Evolutionary conservation across 2,329 filamentous ascomycete species (phyloP), one percentile per base, ranked within the genome.

Genomic region (Decorospora gaudefroyi): DNA sequence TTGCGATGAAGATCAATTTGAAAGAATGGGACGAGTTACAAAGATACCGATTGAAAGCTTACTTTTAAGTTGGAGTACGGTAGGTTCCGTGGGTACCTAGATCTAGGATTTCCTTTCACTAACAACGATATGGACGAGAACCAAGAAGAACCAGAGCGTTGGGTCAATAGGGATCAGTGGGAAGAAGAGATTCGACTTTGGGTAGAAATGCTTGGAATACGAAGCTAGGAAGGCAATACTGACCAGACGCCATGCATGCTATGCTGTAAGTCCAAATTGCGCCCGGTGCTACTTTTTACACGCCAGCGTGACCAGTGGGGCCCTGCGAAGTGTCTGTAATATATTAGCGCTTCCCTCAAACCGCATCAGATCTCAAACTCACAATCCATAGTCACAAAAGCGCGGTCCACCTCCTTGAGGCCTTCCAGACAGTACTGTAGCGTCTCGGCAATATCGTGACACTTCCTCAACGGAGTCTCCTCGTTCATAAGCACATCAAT

Each of bases 391-490:
- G 73, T 78, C 0, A 79, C 77, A 56, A 79, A 79, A 2, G 75
- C 75, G 8, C 77, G 65, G 51, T 79, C 77, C 1, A 79, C 76
- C 61, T 79, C 76, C n/a, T 66, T 70, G 37, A 79, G 39, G 0
- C 77, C 78, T 53, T 84, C 81, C 16, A 74, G 64, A 51, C 82
- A 84, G 61, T 85, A 85, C 65, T 85, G 82, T 53, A 85, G 59
- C 3, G 80, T 83, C 70, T 85, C 82, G 0, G 80, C 78, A 27
- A 85, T 71, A 62, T 85, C 82, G 51, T 85, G 82, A 10, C 74
- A 76, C 37, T 71, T 72, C 30, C 74, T 74, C 37, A 85, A 55
- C 35, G 72, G 76, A 26, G 76, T 78, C 32, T 77, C 72, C 53
- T 78, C 76, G 30, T 78, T 76, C 53, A 85, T 68, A 23, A 85